Conservation (phyloP, 495 filamentous ascomycete genomes). For the Schizothecium vesticola region DNA sequence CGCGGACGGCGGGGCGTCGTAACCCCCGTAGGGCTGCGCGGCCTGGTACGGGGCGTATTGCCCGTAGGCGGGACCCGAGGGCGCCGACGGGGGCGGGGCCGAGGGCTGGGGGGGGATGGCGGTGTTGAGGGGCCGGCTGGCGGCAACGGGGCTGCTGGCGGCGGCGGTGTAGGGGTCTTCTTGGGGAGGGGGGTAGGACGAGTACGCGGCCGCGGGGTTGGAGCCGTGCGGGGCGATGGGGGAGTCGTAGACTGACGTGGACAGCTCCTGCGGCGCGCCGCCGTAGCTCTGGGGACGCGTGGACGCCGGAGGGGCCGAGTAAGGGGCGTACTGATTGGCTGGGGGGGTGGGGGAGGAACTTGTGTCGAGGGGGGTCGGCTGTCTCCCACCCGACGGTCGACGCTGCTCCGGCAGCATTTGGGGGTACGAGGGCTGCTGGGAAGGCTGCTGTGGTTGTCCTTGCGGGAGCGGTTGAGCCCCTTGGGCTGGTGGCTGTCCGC, state of each 20-base stretch:
- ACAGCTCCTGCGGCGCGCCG: constrained; percentile 70
- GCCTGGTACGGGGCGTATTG: neutral
- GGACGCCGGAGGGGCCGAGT: constrained; percentile 40
- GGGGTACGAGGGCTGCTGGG: constrained; percentile 35
- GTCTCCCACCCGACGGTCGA: constrained; percentile 35
- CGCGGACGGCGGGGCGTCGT: constrained; percentile 38
- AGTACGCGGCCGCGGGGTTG: constrained; percentile 46
- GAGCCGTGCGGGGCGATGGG: constrained; percentile 58
- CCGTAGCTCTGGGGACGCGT: constrained; percentile 64
- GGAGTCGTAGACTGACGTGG: constrained; percentile 78
- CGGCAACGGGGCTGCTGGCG: constrained; percentile 23
- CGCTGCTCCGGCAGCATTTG: constrained; percentile 32
- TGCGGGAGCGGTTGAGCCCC: constrained; percentile 33
- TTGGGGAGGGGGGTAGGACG: constrained; percentile 45
- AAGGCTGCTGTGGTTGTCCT: constrained; percentile 30
- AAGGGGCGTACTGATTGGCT: constrained; percentile 35
- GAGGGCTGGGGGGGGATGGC: constrained; percentile 23
- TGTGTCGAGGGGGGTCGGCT: constrained; percentile 44
- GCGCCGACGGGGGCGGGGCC: constrained; percentile 23
- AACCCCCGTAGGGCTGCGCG: constrained; percentile 26
- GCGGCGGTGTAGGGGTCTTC: constrained; percentile 49
- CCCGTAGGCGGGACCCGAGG: constrained; percentile 11
- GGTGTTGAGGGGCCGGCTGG: constrained; percentile 20
- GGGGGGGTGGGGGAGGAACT: constrained; percentile 37
- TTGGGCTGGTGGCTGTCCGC: constrained; percentile 22